These are phyloP conservation scores for Aspergillus niger DNA, from an alignment of 2,329 filamentous ascomycete genomes.

Conservation along the genomic window DNA sequence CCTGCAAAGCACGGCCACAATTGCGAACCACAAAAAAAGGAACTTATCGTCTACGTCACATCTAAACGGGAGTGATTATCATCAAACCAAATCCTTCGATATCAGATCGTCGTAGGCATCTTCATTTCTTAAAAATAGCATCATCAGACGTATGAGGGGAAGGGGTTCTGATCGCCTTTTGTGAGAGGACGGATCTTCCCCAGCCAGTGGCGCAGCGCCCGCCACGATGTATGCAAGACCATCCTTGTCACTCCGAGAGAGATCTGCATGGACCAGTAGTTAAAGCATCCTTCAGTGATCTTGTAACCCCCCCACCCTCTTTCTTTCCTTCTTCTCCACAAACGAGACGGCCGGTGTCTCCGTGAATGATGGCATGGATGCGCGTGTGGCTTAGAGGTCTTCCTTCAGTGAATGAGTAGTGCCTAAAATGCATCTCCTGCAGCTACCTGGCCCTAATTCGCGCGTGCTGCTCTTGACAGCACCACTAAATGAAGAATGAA, in stretches of 20 bases:
- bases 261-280: slow-evolving; percentile 10
- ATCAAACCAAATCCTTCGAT: not conserved
- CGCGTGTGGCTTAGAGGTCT: not conserved
- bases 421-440: not conserved
- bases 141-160: not conserved
- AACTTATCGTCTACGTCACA: not conserved
- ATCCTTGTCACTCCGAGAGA: not conserved
- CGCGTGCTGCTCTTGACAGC: no score
- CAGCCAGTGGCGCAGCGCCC: slow-evolving; percentile 13
- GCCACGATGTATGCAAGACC: not conserved
- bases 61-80: not conserved
- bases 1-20: not conserved
- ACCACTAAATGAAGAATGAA: no score
- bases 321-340: not conserved
- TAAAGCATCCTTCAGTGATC: not conserved
- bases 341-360: not conserved
- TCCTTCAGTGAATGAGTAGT: not conserved
- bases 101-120: not conserved
- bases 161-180: not conserved
- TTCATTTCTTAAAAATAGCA: not conserved
- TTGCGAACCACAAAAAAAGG: not conserved
- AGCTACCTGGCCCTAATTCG: no score
- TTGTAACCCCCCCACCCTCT: not conserved
- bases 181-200: not conserved
- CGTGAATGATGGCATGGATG: not conserved